Evolutionary conservation across 2,329 filamentous ascomycete genomes (phyloP).

Genomic region (Aspergillaceae sp.): DNA sequence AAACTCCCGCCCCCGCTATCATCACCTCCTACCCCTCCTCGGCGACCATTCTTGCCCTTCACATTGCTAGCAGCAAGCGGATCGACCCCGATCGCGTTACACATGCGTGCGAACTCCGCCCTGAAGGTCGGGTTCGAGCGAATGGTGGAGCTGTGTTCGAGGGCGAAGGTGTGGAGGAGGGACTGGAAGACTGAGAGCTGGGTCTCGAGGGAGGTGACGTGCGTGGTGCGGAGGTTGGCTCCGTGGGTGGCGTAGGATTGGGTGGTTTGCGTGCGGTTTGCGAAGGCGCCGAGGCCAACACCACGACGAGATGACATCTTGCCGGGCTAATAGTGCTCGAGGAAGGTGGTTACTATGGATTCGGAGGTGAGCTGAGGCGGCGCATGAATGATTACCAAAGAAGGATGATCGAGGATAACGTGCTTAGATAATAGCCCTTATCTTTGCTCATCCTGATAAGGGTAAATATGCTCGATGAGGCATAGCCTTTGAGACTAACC

Average conservation of each 20-base stretch:
- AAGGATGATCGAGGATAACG: slow-evolving; percentile 1
- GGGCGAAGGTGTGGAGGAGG: slow-evolving; percentile 85
- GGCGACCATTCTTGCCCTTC: slow-evolving; percentile 38
- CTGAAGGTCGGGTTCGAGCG: slow-evolving; percentile 91
- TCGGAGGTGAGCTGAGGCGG: no score
- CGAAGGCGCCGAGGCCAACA: slow-evolving; percentile 84
- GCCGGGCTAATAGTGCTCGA: no score
- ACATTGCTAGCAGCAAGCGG: slow-evolving; percentile 65
- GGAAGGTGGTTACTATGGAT: not conserved
- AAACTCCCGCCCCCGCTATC: slow-evolving; percentile 51
- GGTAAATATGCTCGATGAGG: slow-evolving; percentile 2
- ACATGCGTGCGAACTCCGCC: slow-evolving; percentile 97
- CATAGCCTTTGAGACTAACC: slow-evolving; percentile 12
- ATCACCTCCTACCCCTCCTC: slow-evolving; percentile 31
- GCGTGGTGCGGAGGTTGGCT: slow-evolving; percentile 71
- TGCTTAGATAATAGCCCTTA: not conserved
- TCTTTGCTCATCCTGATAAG: not conserved
- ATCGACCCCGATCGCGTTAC: slow-evolving; percentile 90
- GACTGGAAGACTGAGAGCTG: slow-evolving; percentile 96
- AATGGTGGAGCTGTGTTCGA: slow-evolving; percentile 91
- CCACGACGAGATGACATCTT: slow-evolving; percentile 47
- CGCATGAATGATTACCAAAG: no score
- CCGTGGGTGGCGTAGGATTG: slow-evolving; percentile 89
- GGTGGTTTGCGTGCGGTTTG: slow-evolving; percentile 71
- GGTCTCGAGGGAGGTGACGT: slow-evolving; percentile 77